Base-by-base conservation (phyloP, 2,329 filamentous ascomycete genomes). In the Calonectria leucothoes region DNA sequence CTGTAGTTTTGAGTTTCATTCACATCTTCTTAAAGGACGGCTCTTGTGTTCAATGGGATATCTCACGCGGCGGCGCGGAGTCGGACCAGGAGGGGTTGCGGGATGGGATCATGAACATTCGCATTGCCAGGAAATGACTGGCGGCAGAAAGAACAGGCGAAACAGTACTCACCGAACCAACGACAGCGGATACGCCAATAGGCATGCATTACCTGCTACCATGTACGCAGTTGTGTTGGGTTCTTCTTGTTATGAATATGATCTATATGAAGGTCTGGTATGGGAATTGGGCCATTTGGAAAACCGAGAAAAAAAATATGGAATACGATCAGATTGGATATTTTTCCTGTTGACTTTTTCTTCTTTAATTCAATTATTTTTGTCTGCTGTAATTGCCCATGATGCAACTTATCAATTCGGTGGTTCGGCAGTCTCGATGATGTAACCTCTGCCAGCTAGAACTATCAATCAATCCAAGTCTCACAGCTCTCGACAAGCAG, bases 81-180 rank as follows among this genome's bases (percentile, higher is more conserved):
- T 61, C 63, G 63, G 55, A 25, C 63, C 39, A 37, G 66, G 39
- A 61, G 27, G 42, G 63, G 33, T 73, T 45, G 63, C 39, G 71
- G 55, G n/a, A 66, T 27, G 45, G 35, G 39, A 55, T 42, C 49
- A 61, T 70, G 66, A 48, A 33, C 35, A 59, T 70, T 57, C 33
- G 67, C 67, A 61, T 66, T 52, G 48, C 59, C 51, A 45, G 49
- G 39, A 66, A 64, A 55, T 42, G 39, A 64, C 49, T 59, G 29
- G 42, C 29, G 29, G 69, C 37, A 66, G 31, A 39, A 67, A 64
- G 35, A 55, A 68, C 67, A 74, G 77, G 77, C 72, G 78, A 64
- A 77, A 80, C 78, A 79, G 77, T 33, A 78, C 77, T 77, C 75
- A 72, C 69, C 59, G 68, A 67, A 66, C 66, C 63, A 73, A 75